Evolutionary conservation across 257 asterid genomes (phyloP).

Genomic region (Linderniella brevidens): DNA sequence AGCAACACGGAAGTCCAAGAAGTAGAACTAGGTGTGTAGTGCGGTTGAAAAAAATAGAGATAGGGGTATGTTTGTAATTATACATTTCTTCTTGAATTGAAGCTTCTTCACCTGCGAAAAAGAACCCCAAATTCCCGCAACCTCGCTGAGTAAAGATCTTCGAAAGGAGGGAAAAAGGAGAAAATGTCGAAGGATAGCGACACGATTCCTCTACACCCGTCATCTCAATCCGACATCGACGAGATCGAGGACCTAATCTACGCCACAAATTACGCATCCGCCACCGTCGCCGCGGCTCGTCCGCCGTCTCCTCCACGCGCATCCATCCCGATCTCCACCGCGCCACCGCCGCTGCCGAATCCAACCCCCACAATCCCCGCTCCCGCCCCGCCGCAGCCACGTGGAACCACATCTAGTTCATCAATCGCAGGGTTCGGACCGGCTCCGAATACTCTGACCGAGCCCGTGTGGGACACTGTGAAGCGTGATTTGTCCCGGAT

Average conservation of each 20-base stretch:
- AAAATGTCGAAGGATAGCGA: conserved; percentile 49
- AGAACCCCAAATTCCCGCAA: too few species aligned
- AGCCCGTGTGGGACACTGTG: conserved; percentile 89
- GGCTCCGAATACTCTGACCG: conserved; percentile 60
- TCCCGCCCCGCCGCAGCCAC: conserved; percentile 28
- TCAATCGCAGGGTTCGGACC: conserved; percentile 55
- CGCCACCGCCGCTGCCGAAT: conserved; percentile 22
- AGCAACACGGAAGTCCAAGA: too few species aligned
- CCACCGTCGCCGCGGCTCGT: conserved; percentile 54
- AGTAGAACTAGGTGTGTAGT: too few species aligned
- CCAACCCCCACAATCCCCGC: conserved; percentile 48
- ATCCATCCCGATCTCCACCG: conserved; percentile 45
- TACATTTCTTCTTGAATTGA: too few species aligned
- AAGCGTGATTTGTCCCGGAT: conserved; percentile 85
- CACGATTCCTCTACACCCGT: conserved; percentile 67
- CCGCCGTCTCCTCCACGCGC: conserved; percentile 78
- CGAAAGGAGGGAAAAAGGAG: too few species aligned
- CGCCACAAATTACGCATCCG: too few species aligned
- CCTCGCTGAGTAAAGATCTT: too few species aligned
- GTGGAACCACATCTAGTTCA: conserved; percentile 21
- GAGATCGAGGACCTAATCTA: conserved; percentile 93
- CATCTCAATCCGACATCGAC: conserved; percentile 89
- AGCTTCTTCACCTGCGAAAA: too few species aligned
- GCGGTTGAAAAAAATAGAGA: too few species aligned
- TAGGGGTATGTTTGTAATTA: too few species aligned